Evolutionary conservation across 768 basidiomycete species (phyloP).

Genomic region (Leccinum incarnatum): DNA sequence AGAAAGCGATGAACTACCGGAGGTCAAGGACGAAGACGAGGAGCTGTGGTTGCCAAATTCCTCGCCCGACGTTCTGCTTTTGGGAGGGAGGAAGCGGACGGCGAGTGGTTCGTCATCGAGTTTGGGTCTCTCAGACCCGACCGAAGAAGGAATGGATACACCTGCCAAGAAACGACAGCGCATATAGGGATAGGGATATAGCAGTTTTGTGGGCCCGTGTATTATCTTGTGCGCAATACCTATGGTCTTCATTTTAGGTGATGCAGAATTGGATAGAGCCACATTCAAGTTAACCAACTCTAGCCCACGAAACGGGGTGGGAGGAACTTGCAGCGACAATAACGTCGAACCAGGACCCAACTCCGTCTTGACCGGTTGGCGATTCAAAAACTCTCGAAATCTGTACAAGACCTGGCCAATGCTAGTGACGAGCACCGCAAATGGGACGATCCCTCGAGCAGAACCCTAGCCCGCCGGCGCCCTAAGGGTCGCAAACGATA

Average conservation of each 20-base stretch:
- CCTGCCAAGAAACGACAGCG: conserved; percentile 29
- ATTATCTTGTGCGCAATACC: neutral
- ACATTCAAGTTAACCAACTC: too few species aligned
- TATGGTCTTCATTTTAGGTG: neutral
- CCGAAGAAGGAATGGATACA: conserved; percentile 13
- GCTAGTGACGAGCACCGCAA: too few species aligned
- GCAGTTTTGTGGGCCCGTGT: conserved; percentile 4
- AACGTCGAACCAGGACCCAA: too few species aligned
- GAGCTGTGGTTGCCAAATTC: conserved; percentile 40
- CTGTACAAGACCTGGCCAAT: too few species aligned
- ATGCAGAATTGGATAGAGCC: too few species aligned
- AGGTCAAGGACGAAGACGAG: conserved; percentile 31
- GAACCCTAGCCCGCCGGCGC: too few species aligned
- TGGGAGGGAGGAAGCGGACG: conserved; percentile 25
- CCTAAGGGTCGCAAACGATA: too few species aligned
- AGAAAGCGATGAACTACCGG: conserved; percentile 6
- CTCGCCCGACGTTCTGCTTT: conserved; percentile 42
- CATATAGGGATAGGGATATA: neutral
- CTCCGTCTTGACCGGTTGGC: too few species aligned
- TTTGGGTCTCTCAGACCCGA: conserved; percentile 17
- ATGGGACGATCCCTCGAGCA: too few species aligned
- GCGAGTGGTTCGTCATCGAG: conserved; percentile 28
- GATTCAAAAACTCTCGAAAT: too few species aligned
- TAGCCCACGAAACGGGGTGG: too few species aligned
- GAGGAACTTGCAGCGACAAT: too few species aligned